Evolutionary conservation across 768 basidiomycete genomes (phyloP), one percentile per base, ranked within the genome.

Genomic region (Leccinum barrowsii): DNA sequence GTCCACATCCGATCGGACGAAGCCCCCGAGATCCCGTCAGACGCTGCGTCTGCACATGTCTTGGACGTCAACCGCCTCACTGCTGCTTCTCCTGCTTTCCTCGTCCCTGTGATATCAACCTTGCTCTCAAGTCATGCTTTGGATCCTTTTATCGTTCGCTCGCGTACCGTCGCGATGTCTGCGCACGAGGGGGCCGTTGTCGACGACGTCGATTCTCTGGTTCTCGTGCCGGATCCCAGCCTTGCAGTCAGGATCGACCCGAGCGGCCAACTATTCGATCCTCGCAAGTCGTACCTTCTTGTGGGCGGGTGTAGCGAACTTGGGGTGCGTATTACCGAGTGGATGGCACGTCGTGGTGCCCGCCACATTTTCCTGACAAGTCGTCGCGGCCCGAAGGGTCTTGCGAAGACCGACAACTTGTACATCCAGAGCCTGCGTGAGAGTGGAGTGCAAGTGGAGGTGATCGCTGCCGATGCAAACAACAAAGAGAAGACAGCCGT

Each of bases 261-360:
- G 11, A 32, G 59, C 2, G 64, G 65, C 15, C 67, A 72, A 50
- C 58, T 75, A 12, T 74, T 74, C 50, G 59, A 74, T 48, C 66
- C 73, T 19, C 63, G 65, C 62, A 66, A 66, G 28, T 66, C 65
- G 7, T 66, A 67, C 50, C 53, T 66, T 3, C 65, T 66, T 3
- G 50, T 66, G 4, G 65, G 65, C 15, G 65, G 65, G 12, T 64
- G 65, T 26, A 66, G 65, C 12, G 65, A 66, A 11, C 65, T 66
- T 11, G 65, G 65, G n/a, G 65, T 66, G 11, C 65, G 65, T 28
- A 64, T 75, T 15, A 64, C 73, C 5, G 63, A 71, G 26, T 74
- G 73, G 73, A 75, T 74, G 73, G 67, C 58, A 5, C 58, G 61
- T 17, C 74, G 59, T 7, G 73, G 73, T 40, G 73, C 74, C 40